Evolutionary conservation across 768 basidiomycete species (phyloP).

Genomic region (Lentinula sp.): DNA sequence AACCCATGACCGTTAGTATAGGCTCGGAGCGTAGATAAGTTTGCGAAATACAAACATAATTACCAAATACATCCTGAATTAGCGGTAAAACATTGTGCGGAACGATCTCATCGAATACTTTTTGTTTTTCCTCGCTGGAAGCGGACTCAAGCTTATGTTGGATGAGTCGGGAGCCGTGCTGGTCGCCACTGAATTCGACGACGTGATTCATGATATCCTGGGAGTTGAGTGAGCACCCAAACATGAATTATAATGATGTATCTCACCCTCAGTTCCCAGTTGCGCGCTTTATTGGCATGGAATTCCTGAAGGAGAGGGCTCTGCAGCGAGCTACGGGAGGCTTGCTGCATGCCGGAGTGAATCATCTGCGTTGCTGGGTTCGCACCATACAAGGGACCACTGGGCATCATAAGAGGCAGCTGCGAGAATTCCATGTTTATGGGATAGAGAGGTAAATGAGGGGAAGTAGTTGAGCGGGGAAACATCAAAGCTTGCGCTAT

Average conservation of each 20-base stretch:
- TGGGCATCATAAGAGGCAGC: constrained; percentile 37
- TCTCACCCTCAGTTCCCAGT: constrained; percentile 76
- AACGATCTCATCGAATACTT: constrained; percentile 83
- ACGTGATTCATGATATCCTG: constrained; percentile 85
- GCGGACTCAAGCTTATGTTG: constrained; percentile 81
- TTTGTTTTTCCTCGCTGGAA: constrained; percentile 70
- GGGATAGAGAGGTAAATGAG: constrained; percentile 38
- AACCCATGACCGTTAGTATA: constrained; percentile 1
- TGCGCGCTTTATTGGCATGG: constrained; percentile 67
- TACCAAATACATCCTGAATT: constrained; percentile 92
- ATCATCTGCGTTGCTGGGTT: constrained; percentile 27
- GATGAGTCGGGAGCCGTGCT: constrained; percentile 97
- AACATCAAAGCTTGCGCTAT: constrained; percentile 34
- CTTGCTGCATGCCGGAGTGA: constrained; percentile 33
- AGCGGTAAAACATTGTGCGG: constrained; percentile 69
- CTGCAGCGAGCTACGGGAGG: constrained; percentile 45
- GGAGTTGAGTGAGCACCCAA: not conserved
- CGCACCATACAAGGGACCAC: constrained; percentile 39
- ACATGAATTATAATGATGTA: not conserved
- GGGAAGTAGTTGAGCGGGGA: constrained; percentile 34
- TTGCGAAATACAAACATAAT: constrained; percentile 60
- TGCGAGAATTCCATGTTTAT: constrained; percentile 43
- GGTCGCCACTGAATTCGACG: constrained; percentile 90
- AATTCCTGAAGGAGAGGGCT: constrained; percentile 83
- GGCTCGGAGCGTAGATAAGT: constrained; percentile 1